Evolutionary conservation across 2,329 filamentous ascomycete genomes (phyloP).

Genomic region (Leptosphaerulina australis): DNA sequence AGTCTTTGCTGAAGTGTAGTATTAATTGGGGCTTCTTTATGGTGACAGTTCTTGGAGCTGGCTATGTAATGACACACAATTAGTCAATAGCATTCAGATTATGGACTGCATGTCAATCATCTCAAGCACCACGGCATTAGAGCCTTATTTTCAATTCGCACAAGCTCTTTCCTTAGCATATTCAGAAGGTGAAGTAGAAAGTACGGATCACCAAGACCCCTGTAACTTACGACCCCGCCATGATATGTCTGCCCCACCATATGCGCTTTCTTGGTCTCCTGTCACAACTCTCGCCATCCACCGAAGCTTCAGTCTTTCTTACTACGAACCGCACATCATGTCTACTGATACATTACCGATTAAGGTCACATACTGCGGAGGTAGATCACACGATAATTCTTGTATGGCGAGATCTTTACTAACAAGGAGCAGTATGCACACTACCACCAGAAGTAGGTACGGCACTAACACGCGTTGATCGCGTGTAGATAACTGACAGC

Average conservation of each 20-base stretch:
- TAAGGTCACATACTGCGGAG: constrained; percentile 66
- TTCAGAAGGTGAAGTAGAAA: neutral
- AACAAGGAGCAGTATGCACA: constrained; percentile 61
- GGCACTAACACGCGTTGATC: constrained; percentile 27
- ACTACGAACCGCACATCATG: constrained; percentile 24
- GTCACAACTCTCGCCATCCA: constrained; percentile 14
- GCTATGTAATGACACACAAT: too few relatives aligned
- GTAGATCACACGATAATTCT: constrained; percentile 47
- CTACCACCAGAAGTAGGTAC: constrained; percentile 70
- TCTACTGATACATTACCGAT: constrained; percentile 53
- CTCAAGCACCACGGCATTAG: too few relatives aligned
- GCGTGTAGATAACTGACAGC: constrained; percentile 16
- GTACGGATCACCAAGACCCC: constrained; percentile 1
- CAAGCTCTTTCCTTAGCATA: neutral
- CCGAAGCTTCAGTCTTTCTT: constrained; percentile 1
- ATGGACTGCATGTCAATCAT: too few relatives aligned
- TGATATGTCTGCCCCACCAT: constrained; percentile 21
- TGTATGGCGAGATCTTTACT: constrained; percentile 15
- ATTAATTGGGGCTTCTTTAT: too few relatives aligned
- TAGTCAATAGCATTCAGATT: too few relatives aligned
- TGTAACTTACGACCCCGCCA: constrained; percentile 22
- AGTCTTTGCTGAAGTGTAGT: too few relatives aligned
- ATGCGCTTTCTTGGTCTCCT: constrained; percentile 19
- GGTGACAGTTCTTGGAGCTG: too few relatives aligned
- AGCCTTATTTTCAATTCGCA: too few relatives aligned